phyloP scores from a whole-genome alignment of 108 stramenopile genomes.

The Conticribra guillardii region DNA sequence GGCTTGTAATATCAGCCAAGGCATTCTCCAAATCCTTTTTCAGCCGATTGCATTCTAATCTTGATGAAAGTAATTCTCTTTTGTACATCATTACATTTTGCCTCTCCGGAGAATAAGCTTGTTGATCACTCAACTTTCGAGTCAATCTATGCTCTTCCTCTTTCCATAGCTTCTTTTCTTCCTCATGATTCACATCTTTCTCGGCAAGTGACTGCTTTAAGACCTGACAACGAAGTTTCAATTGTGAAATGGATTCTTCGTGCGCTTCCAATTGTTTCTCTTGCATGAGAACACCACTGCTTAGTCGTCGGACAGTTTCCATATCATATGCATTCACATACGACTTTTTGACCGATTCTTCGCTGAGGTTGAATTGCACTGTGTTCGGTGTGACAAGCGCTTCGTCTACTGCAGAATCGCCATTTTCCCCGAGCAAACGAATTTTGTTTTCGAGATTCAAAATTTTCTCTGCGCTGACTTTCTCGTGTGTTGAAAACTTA shows the following conservation, averaged over 20 bases:
- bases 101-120: conserved; percentile 1
- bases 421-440: conserved; percentile 10
- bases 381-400: too few species aligned
- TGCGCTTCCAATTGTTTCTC: conserved; percentile 16
- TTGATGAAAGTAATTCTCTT: conserved; percentile 18
- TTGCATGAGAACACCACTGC: conserved; percentile 21
- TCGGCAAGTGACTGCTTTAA: conserved; percentile 11
- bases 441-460: conserved; percentile 31
- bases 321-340: conserved; percentile 5
- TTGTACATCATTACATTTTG: background rate
- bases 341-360: background rate
- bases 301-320: conserved; percentile 20
- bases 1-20: conserved; percentile 27
- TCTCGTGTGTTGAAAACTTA: conserved; percentile 26
- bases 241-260: conserved; percentile 28
- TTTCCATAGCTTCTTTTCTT: conserved; percentile 19
- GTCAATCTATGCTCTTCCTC: conserved; percentile 9
- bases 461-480: conserved; percentile 15
- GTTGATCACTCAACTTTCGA: background rate
- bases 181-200: conserved; percentile 1
- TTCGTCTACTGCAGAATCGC: background rate
- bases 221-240: conserved; percentile 26
- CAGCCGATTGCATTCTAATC: conserved; percentile 7
- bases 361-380: background rate
- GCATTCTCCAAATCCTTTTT: conserved; percentile 31